Evolutionary conservation across 768 basidiomycete genomes (phyloP), one percentile per base, ranked within the genome.

Genomic region (Omphalotus guepiniiformis): DNA sequence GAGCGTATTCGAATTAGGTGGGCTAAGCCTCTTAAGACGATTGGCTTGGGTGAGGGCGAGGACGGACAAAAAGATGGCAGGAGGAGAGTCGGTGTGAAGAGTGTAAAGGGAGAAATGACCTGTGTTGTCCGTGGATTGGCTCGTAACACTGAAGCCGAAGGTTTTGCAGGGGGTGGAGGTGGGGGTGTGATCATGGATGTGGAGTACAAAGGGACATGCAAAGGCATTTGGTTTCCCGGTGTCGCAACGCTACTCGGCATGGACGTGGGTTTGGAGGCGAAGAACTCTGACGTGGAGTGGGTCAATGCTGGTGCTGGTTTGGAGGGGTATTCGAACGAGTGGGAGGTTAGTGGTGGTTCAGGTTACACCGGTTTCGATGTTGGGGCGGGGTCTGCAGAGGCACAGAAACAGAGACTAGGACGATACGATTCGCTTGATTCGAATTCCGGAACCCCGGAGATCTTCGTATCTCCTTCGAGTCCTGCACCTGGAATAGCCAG

Each of bases 211-310:
- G 87, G 76, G 30, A 75, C 78, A 2, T 90, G 87, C 63, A 82
- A 78, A 51, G 85, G 85, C 11, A 67, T 91, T 36, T 91, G 86
- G 85, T 89, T 82, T 57, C 82, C 87, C 32, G 89, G 88, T 2
- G 88, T 89, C 4, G 89, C 89, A 3, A 90, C 85, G 3, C 68
- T 88, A 55, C 71, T 92, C 16, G 89, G 87, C 8, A 68, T 91
- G 73, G 88, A 91, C 55, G 74, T 88, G 26, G 75, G 76, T 9
- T 70, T 92, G 11, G 80, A 83, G 51, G 74, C 78, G 7, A 83
- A 82, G 55, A 79, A 80, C 22, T 83, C 81, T 19, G 83, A 87
- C 48, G 73, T 88, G 18, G 63, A 71, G 13, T 92, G 88, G 88
- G 73, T 76, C 5, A n/a, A n/a, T n/a, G n/a, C n/a, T n/a, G n/a